Conservation (phyloP, 495 filamentous ascomycete species). For the Aspergillus kassunensis region DNA sequence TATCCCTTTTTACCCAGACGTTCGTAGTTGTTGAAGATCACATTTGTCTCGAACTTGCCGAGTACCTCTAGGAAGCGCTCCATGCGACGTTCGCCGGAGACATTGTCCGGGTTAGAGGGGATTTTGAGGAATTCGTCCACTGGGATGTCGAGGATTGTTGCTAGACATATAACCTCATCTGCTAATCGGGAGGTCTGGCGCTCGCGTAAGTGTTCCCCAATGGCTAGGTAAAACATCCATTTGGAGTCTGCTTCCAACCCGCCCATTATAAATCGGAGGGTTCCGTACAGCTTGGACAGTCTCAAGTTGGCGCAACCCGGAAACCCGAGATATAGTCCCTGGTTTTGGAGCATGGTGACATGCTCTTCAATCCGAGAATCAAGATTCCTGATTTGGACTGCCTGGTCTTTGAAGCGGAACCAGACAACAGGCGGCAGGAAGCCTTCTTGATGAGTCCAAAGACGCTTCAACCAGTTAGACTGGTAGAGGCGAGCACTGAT, state of each 20-base stretch:
- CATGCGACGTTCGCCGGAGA: neutral
- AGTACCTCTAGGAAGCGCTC: neutral
- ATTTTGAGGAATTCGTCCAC: neutral
- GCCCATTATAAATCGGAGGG: too few species aligned
- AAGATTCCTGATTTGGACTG: neutral
- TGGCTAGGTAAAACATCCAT: neutral
- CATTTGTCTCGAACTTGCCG: neutral
- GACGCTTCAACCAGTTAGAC: slow-evolving; percentile 10
- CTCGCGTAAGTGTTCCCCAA: slow-evolving; percentile 1
- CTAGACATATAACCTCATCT: slow-evolving; percentile 5
- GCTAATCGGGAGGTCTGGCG: slow-evolving; percentile 2
- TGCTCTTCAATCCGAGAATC: neutral
- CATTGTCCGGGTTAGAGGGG: too few species aligned
- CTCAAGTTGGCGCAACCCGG: neutral
- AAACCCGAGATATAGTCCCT: neutral
- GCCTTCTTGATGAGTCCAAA: slow-evolving; percentile 13
- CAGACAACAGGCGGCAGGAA: slow-evolving; percentile 2
- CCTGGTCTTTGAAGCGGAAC: slow-evolving; percentile 2
- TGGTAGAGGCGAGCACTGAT: slow-evolving; percentile 4
- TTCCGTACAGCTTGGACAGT: too few species aligned
- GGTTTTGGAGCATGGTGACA: neutral
- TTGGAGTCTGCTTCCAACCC: neutral
- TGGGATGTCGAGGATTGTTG: slow-evolving; percentile 1
- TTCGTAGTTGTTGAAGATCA: slow-evolving; percentile 12
- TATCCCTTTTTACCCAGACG: neutral